phyloP scores from a whole-genome alignment of 1,284 basidiomycete species.

The Ustilago lituana region DNA sequence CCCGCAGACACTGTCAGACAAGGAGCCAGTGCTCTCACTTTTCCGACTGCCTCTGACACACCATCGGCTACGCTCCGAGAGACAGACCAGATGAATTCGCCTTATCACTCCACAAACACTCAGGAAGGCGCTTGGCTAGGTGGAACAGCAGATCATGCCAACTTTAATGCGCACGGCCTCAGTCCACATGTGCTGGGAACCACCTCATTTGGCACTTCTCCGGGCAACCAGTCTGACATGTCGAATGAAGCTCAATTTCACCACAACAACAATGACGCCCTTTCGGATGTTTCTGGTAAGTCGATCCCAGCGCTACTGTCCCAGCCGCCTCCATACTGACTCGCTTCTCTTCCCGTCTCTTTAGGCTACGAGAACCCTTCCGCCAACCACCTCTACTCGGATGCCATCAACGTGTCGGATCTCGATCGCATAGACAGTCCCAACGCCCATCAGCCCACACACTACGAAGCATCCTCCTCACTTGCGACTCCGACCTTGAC shows the following conservation, averaged over 20 bases:
- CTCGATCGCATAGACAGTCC: slow-evolving; percentile 14
- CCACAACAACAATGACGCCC: slow-evolving; percentile 25
- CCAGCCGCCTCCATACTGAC: not conserved
- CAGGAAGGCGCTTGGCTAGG: slow-evolving; percentile 42
- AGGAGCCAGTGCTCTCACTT: not conserved
- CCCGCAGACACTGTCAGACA: not conserved
- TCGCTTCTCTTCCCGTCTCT: not conserved
- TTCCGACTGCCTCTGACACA: not conserved
- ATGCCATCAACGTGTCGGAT: slow-evolving; percentile 32
- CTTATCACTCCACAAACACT: slow-evolving; percentile 24
- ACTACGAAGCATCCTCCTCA: slow-evolving; percentile 22
- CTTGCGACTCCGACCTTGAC: slow-evolving; percentile 36
- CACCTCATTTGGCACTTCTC: slow-evolving; percentile 38
- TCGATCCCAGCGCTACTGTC: too few species aligned
- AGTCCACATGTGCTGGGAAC: slow-evolving; percentile 10
- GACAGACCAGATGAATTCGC: slow-evolving; percentile 24
- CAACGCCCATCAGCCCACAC: not conserved
- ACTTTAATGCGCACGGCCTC: slow-evolving; percentile 8
- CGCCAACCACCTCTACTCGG: slow-evolving; percentile 28
- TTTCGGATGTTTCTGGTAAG: slow-evolving; percentile 33
- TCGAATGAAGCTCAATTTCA: slow-evolving; percentile 51
- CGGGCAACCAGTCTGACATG: slow-evolving; percentile 42
- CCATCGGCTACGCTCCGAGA: not conserved
- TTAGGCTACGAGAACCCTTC: slow-evolving; percentile 32
- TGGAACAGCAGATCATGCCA: slow-evolving; percentile 11